Evolutionary conservation across 306 rosid genomes (phyloP).

Genomic region (Malus sieversii): DNA sequence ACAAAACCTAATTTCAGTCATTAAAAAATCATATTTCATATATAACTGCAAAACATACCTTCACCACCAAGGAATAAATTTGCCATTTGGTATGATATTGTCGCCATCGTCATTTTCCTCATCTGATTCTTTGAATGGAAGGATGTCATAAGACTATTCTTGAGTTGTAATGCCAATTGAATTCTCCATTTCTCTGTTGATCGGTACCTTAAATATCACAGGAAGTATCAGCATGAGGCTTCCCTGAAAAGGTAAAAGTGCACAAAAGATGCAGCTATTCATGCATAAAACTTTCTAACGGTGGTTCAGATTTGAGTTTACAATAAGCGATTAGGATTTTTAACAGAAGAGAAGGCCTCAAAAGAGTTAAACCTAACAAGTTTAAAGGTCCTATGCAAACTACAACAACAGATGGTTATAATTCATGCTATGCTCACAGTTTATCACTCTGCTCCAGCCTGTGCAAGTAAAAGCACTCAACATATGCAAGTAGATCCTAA

Average conservation of each 20-base stretch:
- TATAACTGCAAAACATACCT: constrained; percentile 38
- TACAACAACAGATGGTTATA: background rate
- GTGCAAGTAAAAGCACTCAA: background rate
- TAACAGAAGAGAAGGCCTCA: background rate
- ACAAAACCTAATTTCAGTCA: too few relatives aligned
- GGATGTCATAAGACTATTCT: constrained; percentile 71
- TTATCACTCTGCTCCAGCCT: background rate
- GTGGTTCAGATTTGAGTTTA: background rate
- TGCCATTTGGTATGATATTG: constrained; percentile 33
- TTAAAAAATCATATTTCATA: background rate
- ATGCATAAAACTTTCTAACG: background rate
- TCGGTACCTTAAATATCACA: constrained; percentile 30
- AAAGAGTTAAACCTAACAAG: background rate
- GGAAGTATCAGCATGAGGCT: constrained; percentile 12
- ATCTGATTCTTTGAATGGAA: constrained; percentile 81
- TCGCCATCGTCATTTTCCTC: constrained; percentile 69
- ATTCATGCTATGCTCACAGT: too few relatives aligned
- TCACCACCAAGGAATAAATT: constrained; percentile 81
- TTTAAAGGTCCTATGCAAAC: background rate
- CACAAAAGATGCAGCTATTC: background rate
- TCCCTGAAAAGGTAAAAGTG: background rate
- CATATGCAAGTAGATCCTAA: background rate
- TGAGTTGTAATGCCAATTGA: constrained; percentile 18
- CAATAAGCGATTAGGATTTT: background rate
- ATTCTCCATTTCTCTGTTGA: constrained; percentile 21